Conservation (phyloP, 2,329 filamentous ascomycete genomes). For the Colletotrichum neosansevieriae region DNA sequence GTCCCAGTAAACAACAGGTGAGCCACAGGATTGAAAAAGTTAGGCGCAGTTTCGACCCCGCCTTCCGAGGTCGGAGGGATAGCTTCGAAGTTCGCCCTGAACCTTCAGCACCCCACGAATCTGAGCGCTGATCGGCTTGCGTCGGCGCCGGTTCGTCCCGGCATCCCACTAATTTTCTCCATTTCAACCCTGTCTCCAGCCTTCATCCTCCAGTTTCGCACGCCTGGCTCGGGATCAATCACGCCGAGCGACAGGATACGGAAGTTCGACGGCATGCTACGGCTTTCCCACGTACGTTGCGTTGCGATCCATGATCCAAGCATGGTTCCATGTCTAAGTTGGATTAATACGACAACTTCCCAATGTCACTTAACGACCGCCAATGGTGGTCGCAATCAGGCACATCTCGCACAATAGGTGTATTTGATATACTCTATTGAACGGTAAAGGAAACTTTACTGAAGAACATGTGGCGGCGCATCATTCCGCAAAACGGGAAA, state of each 20-base stretch:
- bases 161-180: conserved; percentile 19
- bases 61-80: conserved; percentile 53
- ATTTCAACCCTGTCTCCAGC: conserved; percentile 26
- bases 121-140: conserved; percentile 25
- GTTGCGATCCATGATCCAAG: too few species aligned
- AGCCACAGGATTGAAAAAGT: conserved; percentile 40
- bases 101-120: conserved; percentile 14
- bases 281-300: too few species aligned
- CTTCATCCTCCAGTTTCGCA: background rate
- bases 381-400: too few species aligned
- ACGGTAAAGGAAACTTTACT: too few species aligned
- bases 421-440: background rate
- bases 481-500: too few species aligned
- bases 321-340: too few species aligned
- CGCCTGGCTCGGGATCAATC: conserved; percentile 1
- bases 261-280: background rate
- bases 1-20: conserved; percentile 15
- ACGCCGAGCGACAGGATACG: conserved; percentile 1
- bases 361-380: too few species aligned
- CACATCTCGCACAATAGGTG: too few species aligned
- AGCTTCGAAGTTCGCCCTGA: conserved; percentile 9
- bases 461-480: too few species aligned
- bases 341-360: too few species aligned
- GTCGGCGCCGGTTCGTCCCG: conserved; percentile 35
- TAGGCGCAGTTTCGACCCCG: conserved; percentile 48